phyloP scores from a whole-genome alignment of 306 rosid species.

The Delonix regia region DNA sequence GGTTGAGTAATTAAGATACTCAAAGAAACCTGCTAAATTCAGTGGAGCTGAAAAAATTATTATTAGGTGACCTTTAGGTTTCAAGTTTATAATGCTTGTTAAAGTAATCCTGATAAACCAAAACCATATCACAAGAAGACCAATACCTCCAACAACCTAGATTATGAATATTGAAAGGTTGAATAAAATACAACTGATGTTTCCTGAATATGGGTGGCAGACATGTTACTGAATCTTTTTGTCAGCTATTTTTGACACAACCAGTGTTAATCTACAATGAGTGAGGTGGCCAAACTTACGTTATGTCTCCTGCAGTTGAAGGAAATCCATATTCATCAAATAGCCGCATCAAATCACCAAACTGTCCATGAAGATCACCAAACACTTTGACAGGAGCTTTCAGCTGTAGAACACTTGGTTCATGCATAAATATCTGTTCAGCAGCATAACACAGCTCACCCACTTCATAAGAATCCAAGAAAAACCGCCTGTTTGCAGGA shows the following conservation, averaged over 20 bases:
- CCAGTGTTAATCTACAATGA: constrained; percentile 22
- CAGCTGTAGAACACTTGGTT: constrained; percentile 95
- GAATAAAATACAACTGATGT: neutral
- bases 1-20: neutral
- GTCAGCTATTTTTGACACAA: constrained; percentile 24
- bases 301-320: constrained; percentile 96
- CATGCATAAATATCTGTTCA: constrained; percentile 98
- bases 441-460: constrained; percentile 99
- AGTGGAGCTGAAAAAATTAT: neutral
- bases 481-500: constrained; percentile 88
- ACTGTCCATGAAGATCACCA: constrained; percentile 99
- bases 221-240: neutral
- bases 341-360: constrained; percentile 99
- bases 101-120: neutral
- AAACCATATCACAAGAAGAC: neutral
- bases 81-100: neutral
- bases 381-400: constrained; percentile 97
- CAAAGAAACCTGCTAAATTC: neutral
- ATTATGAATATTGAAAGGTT: neutral
- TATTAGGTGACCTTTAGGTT: neutral
- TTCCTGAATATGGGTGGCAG: constrained; percentile 10
- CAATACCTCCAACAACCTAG: neutral
- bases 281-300: constrained; percentile 63
- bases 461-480: constrained; percentile 98
- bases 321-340: constrained; percentile 99